Evolutionary conservation across 768 basidiomycete genomes (phyloP).

Genomic region (Russula emetica): DNA sequence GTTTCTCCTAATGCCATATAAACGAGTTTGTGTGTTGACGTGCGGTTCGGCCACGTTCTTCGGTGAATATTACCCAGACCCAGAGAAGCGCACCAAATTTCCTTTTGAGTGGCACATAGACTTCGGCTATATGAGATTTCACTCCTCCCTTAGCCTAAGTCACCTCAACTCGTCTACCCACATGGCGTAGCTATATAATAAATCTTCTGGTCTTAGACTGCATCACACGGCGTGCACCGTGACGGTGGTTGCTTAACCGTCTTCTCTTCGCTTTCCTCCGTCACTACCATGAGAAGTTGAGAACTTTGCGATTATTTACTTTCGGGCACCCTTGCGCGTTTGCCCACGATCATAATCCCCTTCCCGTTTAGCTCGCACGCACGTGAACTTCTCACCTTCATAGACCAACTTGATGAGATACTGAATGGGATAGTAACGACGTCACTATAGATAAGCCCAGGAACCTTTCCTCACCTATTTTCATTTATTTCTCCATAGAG

Average conservation of each 20-base stretch:
- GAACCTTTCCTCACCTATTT: too few species aligned
- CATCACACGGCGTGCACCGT: neutral
- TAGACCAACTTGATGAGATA: too few species aligned
- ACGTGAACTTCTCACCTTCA: too few species aligned
- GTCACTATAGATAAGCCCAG: too few species aligned
- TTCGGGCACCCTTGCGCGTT: too few species aligned
- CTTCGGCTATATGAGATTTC: neutral
- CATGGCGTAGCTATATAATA: neutral
- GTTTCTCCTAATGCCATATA: neutral
- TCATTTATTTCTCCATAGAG: too few species aligned
- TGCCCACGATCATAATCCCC: too few species aligned
- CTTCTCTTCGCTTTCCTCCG: neutral
- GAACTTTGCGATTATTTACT: too few species aligned
- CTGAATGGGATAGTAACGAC: too few species aligned
- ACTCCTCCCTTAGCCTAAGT: constrained; percentile 2
- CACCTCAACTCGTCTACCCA: neutral
- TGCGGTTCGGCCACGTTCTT: neutral
- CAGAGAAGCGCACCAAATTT: neutral
- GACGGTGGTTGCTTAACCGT: too few species aligned
- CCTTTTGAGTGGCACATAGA: neutral
- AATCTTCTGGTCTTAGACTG: neutral
- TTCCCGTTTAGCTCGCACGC: too few species aligned
- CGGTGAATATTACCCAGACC: neutral
- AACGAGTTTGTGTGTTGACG: neutral
- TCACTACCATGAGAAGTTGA: neutral